phyloP scores from a whole-genome alignment of 208 protist genomes.

The Trypanosoma brucei region DNA sequence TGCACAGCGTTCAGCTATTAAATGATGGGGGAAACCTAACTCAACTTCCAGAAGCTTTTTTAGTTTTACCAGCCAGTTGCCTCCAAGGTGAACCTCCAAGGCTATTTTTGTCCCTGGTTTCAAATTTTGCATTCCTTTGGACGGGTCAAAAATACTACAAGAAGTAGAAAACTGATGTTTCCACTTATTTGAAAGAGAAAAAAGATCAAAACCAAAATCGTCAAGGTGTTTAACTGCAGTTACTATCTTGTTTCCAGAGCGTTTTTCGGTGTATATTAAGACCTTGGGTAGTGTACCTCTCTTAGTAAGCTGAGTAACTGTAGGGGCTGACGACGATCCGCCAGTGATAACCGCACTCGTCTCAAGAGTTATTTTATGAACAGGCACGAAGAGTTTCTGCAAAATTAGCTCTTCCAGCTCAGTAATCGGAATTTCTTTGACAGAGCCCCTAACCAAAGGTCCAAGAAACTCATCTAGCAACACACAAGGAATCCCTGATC shows the following conservation, averaged over 20 bases:
- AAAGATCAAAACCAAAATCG: constrained; percentile 52
- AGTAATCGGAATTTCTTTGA: constrained; percentile 26
- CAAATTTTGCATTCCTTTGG: constrained; percentile 40
- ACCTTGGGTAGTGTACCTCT: constrained; percentile 37
- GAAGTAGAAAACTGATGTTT: constrained; percentile 54
- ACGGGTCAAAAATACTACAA: constrained; percentile 48
- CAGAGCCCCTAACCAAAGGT: constrained; percentile 14
- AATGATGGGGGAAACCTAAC: constrained; percentile 25
- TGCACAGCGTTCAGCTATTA: constrained; percentile 10
- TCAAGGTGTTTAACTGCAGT: constrained; percentile 63
- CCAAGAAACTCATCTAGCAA: constrained; percentile 35
- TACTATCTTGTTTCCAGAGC: constrained; percentile 39
- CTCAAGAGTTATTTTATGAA: constrained; percentile 58
- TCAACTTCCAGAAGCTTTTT: constrained; percentile 36
- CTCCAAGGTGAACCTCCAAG: constrained; percentile 59
- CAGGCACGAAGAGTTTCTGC: constrained; percentile 27
- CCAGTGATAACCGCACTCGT: constrained; percentile 23
- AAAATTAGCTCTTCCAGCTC: constrained; percentile 32
- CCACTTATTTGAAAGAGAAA: constrained; percentile 41
- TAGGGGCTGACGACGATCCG: constrained; percentile 1
- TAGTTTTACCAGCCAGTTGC: constrained; percentile 31
- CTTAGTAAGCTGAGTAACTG: constrained; percentile 28
- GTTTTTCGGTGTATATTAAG: constrained; percentile 45
- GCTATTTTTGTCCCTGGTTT: constrained; percentile 56
- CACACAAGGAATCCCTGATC: constrained; percentile 29